These are phyloP conservation scores for Carnegiea gigantea DNA, from an alignment of 179 eudicot genomes.

Conservation along the genomic window DNA sequence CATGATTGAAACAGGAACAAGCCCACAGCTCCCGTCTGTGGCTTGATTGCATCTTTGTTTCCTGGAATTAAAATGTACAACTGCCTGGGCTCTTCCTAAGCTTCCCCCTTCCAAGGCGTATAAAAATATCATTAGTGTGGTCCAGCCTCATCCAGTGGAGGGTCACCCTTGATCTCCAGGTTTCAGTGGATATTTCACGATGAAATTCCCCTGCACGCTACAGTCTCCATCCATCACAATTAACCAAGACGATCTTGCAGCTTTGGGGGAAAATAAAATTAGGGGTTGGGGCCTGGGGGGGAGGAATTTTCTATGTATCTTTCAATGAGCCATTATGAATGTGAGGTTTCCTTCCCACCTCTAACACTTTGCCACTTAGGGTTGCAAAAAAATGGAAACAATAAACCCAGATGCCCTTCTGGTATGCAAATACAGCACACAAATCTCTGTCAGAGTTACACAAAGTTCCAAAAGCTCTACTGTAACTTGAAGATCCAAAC, in stretches of 20 bases:
- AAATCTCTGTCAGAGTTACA: neutral
- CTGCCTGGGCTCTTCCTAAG: slow-evolving; percentile 21
- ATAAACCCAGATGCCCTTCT: neutral
- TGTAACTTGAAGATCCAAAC: neutral
- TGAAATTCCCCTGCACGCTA: slow-evolving; percentile 14
- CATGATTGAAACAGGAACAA: slow-evolving; percentile 25
- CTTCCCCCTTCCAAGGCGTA: slow-evolving; percentile 29
- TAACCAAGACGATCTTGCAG: slow-evolving; percentile 5
- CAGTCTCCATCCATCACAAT: slow-evolving; percentile 13
- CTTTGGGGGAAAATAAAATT: neutral
- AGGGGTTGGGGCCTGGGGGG: neutral
- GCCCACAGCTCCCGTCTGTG: slow-evolving; percentile 23
- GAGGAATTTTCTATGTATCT: neutral
- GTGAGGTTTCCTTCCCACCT: neutral
- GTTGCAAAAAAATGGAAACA: neutral
- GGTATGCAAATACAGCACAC: neutral
- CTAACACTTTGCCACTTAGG: neutral
- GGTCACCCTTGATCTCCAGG: slow-evolving; percentile 37
- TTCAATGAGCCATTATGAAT: slow-evolving; percentile 7
- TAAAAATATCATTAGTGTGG: slow-evolving; percentile 28
- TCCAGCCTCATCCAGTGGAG: slow-evolving; percentile 28
- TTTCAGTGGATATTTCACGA: slow-evolving; percentile 15
- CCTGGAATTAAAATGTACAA: neutral
- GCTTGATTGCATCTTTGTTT: too few species aligned
- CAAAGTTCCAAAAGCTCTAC: neutral